Conservation (phyloP, 192 early-diverging fungal species). For the Thoreauomyces humboldtii region DNA sequence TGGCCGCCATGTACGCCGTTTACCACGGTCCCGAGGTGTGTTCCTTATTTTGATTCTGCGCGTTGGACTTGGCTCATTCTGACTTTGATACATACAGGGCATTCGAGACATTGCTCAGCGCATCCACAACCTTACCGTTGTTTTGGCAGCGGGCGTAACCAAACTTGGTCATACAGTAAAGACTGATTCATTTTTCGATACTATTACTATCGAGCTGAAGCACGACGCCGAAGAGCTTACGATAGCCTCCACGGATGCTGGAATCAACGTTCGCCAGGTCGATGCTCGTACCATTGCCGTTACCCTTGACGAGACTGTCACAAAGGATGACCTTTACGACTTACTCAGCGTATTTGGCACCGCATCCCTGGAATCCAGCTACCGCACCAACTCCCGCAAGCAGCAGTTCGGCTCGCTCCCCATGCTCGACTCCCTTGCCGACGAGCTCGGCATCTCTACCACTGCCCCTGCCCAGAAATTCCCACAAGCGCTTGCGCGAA, state of each 20-base stretch:
- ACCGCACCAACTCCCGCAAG: conserved; percentile 38
- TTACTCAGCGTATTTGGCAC: conserved; percentile 79
- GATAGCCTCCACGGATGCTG: conserved; percentile 65
- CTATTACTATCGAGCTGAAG: conserved; percentile 76
- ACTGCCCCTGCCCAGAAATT: conserved; percentile 29
- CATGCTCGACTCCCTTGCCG: conserved; percentile 48
- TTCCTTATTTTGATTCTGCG: not conserved
- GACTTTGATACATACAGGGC: too few species aligned
- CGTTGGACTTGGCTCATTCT: not conserved
- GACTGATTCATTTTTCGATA: conserved; percentile 92
- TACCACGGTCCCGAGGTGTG: conserved; percentile 92
- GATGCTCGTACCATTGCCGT: conserved; percentile 75
- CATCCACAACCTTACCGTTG: conserved; percentile 85
- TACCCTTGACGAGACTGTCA: conserved; percentile 90
- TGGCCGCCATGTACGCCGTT: conserved; percentile 99
- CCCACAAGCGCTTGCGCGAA: conserved; percentile 66
- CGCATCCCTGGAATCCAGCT: conserved; percentile 51
- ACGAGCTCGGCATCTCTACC: conserved; percentile 24
- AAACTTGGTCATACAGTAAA: conserved; percentile 77
- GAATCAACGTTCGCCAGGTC: conserved; percentile 88
- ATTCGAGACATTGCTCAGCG: conserved; percentile 86
- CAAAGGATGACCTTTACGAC: conserved; percentile 74
- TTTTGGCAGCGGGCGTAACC: conserved; percentile 75
- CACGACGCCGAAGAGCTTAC: conserved; percentile 64
- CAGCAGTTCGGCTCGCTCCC: conserved; percentile 35